A percentile compares a stretch with the other conserved stretches of the same genome.
Evolutionary conservation across 306 rosid species (phyloP).

Genomic region (Acmispon strigosus): DNA sequence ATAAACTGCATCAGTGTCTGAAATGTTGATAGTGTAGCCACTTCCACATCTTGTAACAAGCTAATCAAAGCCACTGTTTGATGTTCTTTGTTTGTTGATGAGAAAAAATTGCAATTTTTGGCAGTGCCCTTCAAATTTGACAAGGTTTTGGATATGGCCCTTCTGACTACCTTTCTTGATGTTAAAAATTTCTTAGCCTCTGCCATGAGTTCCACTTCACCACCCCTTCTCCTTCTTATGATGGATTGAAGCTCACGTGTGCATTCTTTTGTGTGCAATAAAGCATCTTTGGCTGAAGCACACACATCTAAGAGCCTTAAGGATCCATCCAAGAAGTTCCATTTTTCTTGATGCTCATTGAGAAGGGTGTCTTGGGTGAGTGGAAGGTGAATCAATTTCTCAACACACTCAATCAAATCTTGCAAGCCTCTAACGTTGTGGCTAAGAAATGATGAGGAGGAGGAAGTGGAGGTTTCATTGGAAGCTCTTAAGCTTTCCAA

Average conservation of each 20-base stretch:
- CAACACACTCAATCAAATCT: slow-evolving; percentile 18
- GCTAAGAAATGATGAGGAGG: neutral
- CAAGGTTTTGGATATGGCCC: slow-evolving; percentile 6
- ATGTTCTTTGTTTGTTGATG: neutral
- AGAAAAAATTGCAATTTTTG: neutral
- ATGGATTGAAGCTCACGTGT: slow-evolving; percentile 23
- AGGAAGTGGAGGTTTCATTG: slow-evolving; percentile 4
- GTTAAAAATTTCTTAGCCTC: slow-evolving; percentile 14
- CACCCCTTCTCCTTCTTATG: slow-evolving; percentile 15
- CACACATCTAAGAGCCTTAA: slow-evolving; percentile 21
- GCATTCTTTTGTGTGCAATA: slow-evolving; percentile 27
- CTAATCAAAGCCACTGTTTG: neutral
- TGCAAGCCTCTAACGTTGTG: slow-evolving; percentile 11
- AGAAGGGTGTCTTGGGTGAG: slow-evolving; percentile 3
- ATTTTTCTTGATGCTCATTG: neutral
- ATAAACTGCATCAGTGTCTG: neutral
- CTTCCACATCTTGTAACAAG: slow-evolving; percentile 20
- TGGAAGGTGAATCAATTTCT: neutral
- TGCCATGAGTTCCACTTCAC: neutral
- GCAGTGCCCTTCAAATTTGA: neutral
- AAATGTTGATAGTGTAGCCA: slow-evolving; percentile 4
- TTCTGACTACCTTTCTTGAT: slow-evolving; percentile 20
- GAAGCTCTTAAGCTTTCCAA: slow-evolving; percentile 15
- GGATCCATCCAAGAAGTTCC: slow-evolving; percentile 14
- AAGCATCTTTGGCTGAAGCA: slow-evolving; percentile 20